Base-by-base conservation (phyloP, 306 rosid species). In the Sicyos baderoa region DNA sequence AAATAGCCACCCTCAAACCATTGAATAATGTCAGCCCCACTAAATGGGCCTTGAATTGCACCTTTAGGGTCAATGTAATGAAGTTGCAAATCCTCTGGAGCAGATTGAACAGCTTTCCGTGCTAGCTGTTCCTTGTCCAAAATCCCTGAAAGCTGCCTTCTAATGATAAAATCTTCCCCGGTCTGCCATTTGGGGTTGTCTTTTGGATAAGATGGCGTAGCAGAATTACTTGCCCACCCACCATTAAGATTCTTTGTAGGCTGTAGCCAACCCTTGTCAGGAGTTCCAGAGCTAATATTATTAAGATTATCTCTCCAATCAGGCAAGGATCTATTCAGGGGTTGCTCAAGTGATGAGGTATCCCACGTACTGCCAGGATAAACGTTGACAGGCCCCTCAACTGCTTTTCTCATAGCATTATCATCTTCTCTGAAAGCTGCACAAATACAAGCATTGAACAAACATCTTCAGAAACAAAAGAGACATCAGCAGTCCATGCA, bases 1-100 rank as follows among this genome's bases (percentile, higher is more conserved):
- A 93, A 93, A 78, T 89, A 93, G 25, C 87, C 98, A 73, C 83
- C 80, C 84, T 93, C 98, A 66, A 89, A 84, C 98, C 98, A 93
- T 27, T 90, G 86, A 75, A 93, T 86, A 56, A 93, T 83, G 77
- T 93, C 98, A 71, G 82, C 80, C 72, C 98, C 98, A 56, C 83
- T 77, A 67, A 93, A 93, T 1, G 98, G 98, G 37, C 98, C 98
- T 82, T 88, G 98, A 83, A 89, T 82, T 37, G 68, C 75, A 71
- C 95, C 98, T 42, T 64, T 83, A 59, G 98, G 98, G 76, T 93
- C 98, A 71, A 81, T 85, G 79, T 93, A 93, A 70, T 74, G 79
- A 79, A 87, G 86, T 54, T 80, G 81, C 44, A 89, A 71, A 67
- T 93, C 95, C 79, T 92, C 97, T 9, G 89, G 89, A 76, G 85